These are phyloP conservation scores for Eucalyptus erythrocorys DNA, from an alignment of 345 rosid genomes.

Conservation along the genomic window DNA sequence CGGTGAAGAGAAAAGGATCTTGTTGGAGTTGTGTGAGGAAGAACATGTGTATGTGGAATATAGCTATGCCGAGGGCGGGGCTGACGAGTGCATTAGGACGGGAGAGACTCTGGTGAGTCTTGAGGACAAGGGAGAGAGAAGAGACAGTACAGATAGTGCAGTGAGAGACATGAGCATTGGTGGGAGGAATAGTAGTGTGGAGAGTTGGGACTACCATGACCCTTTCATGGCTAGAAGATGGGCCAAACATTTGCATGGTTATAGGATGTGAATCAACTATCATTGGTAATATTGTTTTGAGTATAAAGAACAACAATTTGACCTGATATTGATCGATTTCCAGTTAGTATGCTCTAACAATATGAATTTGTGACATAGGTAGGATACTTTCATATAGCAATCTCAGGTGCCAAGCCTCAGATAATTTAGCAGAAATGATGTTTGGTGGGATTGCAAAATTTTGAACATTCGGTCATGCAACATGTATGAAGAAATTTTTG, in stretches of 20 bases:
- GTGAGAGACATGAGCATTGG: slow-evolving; percentile 20
- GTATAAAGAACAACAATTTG: background rate
- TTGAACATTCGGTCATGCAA: background rate
- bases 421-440: background rate
- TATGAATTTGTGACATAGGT: background rate
- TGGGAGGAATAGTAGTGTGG: slow-evolving; percentile 44
- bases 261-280: slow-evolving; percentile 23
- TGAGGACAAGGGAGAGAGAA: slow-evolving; percentile 23
- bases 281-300: background rate
- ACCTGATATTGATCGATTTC: background rate
- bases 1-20: slow-evolving; percentile 50
- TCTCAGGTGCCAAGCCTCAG: background rate
- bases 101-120: slow-evolving; percentile 51
- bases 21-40: slow-evolving; percentile 39
- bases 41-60: slow-evolving; percentile 36
- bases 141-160: slow-evolving; percentile 9
- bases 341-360: background rate
- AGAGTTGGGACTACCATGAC: slow-evolving; percentile 64
- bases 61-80: slow-evolving; percentile 64
- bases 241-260: slow-evolving; percentile 77
- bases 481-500: background rate
- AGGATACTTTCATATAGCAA: background rate
- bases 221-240: slow-evolving; percentile 82
- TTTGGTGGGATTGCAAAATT: background rate
- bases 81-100: slow-evolving; percentile 31